Base-by-base conservation (phyloP, 176 grass and related monocot genomes). In the Secale cereale region DNA sequence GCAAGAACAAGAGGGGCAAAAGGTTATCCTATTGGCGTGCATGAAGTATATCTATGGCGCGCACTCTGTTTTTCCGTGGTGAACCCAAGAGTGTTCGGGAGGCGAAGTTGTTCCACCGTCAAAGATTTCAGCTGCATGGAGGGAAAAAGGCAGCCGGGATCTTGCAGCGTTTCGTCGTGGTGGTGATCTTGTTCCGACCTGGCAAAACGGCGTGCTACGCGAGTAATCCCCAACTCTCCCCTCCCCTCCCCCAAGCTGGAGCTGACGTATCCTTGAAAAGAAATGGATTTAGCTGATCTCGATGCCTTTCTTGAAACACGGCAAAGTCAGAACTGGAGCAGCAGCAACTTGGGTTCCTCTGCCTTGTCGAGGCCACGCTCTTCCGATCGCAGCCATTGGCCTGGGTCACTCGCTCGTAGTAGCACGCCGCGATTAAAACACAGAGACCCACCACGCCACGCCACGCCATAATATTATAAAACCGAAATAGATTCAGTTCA, bases 251-350 rank as follows among this genome's bases (percentile, higher is more conserved):
- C 35, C 76, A 41, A 40, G 30, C 28, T 78, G 76, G n/a, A 63
- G 27, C 13, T 11, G 22, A 43, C 3, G 77, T 63, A 63, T 63
- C 35, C 39, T 60, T 4, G 23, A 6, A 70, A 78, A 63, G 40
- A n/a, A 28, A 52, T 63, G 45, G 65, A 36, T 72, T 72, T 29
- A 68, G 41, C 80, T 7, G 65, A 46, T n/a, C 14, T 46, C 50
- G 35, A 28, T 13, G 27, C 25, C 10, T 11, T 1, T 8, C 33
- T n/a, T 67, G 61, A 62, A 85, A 64, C 62, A 89, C 19, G 8
- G 7, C 52, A 11, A 89, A 77, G 78, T 86, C 83, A 86, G 78
- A 89, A 20, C 31, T n/a, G 61, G 1, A 29, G 61, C 67, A 64
- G 40, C 8, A 7, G 27, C 9, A n/a, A n/a, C n/a, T n/a, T 60